Evolutionary conservation across 768 basidiomycete species (phyloP).

Genomic region (Cyclocybe aegerita): DNA sequence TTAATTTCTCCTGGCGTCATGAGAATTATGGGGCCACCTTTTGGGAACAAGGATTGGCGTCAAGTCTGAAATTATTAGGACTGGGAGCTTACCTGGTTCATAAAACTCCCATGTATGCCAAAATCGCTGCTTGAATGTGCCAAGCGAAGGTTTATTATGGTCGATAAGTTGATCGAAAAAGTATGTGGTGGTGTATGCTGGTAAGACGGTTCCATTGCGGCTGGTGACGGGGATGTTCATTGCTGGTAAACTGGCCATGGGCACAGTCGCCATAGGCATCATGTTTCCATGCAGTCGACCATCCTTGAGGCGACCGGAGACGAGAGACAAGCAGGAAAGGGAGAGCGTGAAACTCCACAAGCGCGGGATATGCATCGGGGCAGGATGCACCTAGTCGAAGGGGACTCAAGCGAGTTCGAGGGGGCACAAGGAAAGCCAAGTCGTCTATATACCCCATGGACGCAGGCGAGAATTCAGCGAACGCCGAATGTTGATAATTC

Average conservation of each 20-base stretch:
- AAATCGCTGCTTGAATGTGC: constrained; percentile 77
- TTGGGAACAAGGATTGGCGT: background rate
- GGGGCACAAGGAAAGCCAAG: constrained; percentile 2
- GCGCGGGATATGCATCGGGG: constrained; percentile 13
- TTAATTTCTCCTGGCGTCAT: constrained; percentile 67
- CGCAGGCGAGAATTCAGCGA: constrained; percentile 18
- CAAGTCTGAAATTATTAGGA: background rate
- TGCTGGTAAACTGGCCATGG: constrained; percentile 26
- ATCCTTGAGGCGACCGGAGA: constrained; percentile 29
- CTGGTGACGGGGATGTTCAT: constrained; percentile 36
- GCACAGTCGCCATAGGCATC: constrained; percentile 36
- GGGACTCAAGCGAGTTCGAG: background rate
- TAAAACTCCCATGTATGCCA: constrained; percentile 74
- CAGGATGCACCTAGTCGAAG: background rate
- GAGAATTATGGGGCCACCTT: constrained; percentile 61
- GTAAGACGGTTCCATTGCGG: constrained; percentile 41
- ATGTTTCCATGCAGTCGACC: constrained; percentile 43
- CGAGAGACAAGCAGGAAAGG: constrained; percentile 14
- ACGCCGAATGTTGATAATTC: constrained; percentile 1
- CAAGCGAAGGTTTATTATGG: constrained; percentile 53
- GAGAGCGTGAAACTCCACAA: constrained; percentile 22
- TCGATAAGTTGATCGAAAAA: constrained; percentile 59
- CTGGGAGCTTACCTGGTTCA: constrained; percentile 36
- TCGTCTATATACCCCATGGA: constrained; percentile 5
- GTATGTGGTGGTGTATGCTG: constrained; percentile 47